Evolutionary conservation across 352 stramenopile genomes (phyloP), one percentile per base, ranked within the genome.

Genomic region (Thalassiosira livingstoniorum): DNA sequence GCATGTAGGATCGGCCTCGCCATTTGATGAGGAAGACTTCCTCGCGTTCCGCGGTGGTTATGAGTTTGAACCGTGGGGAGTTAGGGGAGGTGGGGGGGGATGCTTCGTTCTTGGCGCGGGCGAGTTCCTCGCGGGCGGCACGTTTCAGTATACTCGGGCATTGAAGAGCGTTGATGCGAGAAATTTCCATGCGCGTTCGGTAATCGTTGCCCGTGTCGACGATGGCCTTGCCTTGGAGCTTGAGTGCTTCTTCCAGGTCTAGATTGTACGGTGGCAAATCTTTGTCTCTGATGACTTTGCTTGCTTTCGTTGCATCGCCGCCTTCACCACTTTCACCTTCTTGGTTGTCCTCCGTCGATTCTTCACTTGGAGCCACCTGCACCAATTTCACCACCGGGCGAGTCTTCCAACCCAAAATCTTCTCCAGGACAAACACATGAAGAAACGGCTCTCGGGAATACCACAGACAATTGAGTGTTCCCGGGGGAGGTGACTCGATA

Each of bases 1-100:
- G 98, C 42, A 99, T 87, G 78, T 99, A 99, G 5, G 97, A 99
- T 76, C 97, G 91, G 37, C 98, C 96, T 82, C 98, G 97, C 98
- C 98, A 99, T 89, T 99, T 99, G 67, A 99, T 97, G 31, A 99
- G 86, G 74, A 99, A 99, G 71, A 95, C 85, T 77, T 95, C 91
- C 80, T 95, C 91, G 2, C 73, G 73, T 55, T 91, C 77, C 53
- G 39, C 64, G 68, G 73, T 83, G 51, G 73, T 81, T 31, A 82
- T 45, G 13, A 65, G 63, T 34, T 85, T 88, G 55, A 91, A 85
- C 32, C 54, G 86, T n/a, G n/a, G n/a, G n/a, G n/a, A n/a, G n/a
- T n/a, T n/a, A n/a, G n/a, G n/a, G n/a, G n/a, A n/a, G n/a, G n/a
- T n/a, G 63, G 80, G 70, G 13, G 69, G 13, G 15, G 32, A 70